phyloP scores from a whole-genome alignment of 495 filamentous ascomycete genomes.

The Hyaloscypha bicolor region DNA sequence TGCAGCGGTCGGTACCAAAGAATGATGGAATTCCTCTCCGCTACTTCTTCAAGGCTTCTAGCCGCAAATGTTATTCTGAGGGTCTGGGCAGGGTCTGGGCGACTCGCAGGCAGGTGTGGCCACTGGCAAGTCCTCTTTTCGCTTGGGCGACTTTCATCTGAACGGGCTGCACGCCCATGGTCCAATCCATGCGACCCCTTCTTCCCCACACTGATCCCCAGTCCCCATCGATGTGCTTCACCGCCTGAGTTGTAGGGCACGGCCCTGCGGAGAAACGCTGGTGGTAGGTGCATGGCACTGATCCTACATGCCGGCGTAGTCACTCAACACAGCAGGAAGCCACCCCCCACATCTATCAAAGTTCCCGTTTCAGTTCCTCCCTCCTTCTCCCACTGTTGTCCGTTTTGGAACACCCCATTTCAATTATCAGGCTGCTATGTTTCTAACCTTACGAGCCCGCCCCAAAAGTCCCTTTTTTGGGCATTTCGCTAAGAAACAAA shows the following conservation, averaged over 20 bases:
- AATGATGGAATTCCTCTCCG: conserved; percentile 1
- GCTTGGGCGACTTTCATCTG: conserved; percentile 10
- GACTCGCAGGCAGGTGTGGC: not conserved
- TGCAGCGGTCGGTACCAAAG: conserved; percentile 18
- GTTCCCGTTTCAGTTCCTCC: not conserved
- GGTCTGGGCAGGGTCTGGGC: not conserved
- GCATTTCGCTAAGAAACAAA: too few species aligned
- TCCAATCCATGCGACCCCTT: not conserved
- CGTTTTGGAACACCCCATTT: too few species aligned
- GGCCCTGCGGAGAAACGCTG: conserved; percentile 12
- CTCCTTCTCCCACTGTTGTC: too few species aligned
- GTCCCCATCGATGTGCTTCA: conserved; percentile 1
- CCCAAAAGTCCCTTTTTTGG: too few species aligned
- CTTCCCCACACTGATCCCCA: conserved; percentile 4
- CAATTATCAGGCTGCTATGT: not conserved
- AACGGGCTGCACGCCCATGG: not conserved
- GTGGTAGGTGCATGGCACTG: not conserved
- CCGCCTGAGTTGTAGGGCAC: conserved; percentile 4
- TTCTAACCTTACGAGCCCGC: not conserved
- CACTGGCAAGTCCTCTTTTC: not conserved
- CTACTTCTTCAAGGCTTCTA: conserved; percentile 21
- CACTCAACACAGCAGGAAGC: not conserved
- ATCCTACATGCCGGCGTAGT: not conserved
- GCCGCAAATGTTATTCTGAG: conserved; percentile 2
- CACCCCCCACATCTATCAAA: not conserved